phyloP scores from a whole-genome alignment of 768 basidiomycete genomes.

The Lenzites betulinus region DNA sequence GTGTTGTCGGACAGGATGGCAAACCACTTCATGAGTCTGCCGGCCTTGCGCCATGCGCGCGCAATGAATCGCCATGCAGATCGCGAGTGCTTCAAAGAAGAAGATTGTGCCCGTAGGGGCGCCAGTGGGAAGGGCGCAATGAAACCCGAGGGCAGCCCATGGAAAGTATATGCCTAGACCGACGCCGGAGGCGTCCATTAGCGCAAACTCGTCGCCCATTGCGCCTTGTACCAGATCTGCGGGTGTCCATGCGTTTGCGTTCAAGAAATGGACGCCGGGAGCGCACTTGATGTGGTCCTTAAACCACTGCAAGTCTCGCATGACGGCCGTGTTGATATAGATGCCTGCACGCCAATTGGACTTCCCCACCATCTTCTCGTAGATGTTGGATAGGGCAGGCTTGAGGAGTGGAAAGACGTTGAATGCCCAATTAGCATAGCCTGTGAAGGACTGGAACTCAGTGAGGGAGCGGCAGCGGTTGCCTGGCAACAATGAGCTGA shows the following conservation, averaged over 20 bases:
- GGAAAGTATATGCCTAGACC: conserved; percentile 3
- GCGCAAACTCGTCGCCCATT: conserved; percentile 23
- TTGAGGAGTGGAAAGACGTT: conserved; percentile 34
- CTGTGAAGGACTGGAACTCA: conserved; percentile 37
- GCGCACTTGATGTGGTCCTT: neutral
- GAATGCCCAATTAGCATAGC: conserved; percentile 43
- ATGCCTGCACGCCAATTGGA: conserved; percentile 12
- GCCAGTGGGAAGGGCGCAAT: neutral
- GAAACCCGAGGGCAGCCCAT: no score
- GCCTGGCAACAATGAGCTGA: neutral
- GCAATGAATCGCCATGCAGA: conserved; percentile 3
- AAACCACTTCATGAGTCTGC: neutral
- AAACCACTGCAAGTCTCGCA: conserved; percentile 38
- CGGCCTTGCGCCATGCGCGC: neutral
- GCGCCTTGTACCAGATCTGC: conserved; percentile 24
- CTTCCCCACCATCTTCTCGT: conserved; percentile 36
- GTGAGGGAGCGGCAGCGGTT: conserved; percentile 11
- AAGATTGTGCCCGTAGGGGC: neutral
- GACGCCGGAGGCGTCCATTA: neutral
- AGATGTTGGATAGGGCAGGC: no score
- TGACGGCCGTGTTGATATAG: conserved; percentile 33
- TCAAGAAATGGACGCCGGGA: no score
- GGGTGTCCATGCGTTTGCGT: no score
- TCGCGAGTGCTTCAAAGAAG: no score
- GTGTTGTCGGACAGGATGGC: conserved; percentile 19